These are phyloP conservation scores for Corymbia citriodora DNA, from an alignment of 441 rosid genomes.

Conservation along the genomic window DNA sequence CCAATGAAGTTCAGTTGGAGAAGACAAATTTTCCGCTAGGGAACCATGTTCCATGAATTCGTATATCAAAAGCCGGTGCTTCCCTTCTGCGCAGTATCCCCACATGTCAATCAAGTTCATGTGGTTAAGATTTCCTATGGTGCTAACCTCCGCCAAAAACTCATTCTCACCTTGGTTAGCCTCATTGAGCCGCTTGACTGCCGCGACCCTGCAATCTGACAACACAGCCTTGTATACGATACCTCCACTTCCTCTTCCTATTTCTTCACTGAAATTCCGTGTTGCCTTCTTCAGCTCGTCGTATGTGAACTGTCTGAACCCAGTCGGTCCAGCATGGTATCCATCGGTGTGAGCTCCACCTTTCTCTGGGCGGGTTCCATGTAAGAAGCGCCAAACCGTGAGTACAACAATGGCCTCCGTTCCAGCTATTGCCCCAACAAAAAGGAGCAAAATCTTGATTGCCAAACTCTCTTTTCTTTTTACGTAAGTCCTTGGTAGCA, in stretches of 20 bases:
- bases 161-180: not conserved
- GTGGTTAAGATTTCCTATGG: not conserved
- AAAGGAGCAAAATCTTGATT: not conserved
- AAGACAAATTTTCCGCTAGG: not conserved
- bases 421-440: not conserved
- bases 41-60: not conserved
- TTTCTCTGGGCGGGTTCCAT: not conserved
- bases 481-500: not conserved
- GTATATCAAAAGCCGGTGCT: not conserved
- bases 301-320: not conserved
- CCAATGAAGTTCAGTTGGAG: not conserved
- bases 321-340: not conserved
- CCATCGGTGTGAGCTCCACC: not conserved
- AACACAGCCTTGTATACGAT: not conserved
- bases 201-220: not conserved
- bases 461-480: not conserved
- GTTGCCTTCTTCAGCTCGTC: not conserved
- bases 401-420: not conserved
- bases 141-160: not conserved
- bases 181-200: not conserved
- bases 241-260: not conserved
- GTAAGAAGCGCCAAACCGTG: not conserved
- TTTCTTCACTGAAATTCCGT: not conserved
- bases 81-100: not conserved
- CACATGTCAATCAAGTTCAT: not conserved